phyloP scores from a whole-genome alignment of 23 red algal species.

The Agarophyton chilense region DNA sequence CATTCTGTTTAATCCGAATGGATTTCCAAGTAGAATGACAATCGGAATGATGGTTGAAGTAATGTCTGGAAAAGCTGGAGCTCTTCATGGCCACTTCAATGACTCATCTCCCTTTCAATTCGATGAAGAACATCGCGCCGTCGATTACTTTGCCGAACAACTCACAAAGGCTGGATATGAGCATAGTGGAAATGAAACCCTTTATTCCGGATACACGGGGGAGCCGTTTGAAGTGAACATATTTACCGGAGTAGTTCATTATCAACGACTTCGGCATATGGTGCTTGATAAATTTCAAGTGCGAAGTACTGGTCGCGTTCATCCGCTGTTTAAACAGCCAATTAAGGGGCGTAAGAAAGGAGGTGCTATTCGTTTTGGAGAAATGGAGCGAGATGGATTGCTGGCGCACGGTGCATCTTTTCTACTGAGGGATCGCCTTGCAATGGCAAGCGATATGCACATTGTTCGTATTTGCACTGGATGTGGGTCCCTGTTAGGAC shows the following conservation, averaged over 20 bases:
- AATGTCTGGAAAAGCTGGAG: conserved; percentile 89
- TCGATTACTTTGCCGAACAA: conserved; percentile 84
- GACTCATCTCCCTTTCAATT: conserved; percentile 83
- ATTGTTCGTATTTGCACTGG: conserved; percentile 70
- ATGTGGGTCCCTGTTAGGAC: conserved; percentile 81
- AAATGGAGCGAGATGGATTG: conserved; percentile 98
- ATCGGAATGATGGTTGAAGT: conserved; percentile 98
- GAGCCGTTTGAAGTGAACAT: conserved; percentile 93
- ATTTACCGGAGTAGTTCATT: conserved; percentile 94
- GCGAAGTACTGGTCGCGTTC: conserved; percentile 74
- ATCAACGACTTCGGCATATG: conserved; percentile 95
- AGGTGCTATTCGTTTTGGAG: conserved; percentile 97
- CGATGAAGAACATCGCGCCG: conserved; percentile 67
- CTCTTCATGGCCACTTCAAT: conserved; percentile 65
- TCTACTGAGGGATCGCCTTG: conserved; percentile 84
- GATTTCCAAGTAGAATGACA: conserved; percentile 99
- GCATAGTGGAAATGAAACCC: conserved; percentile 75
- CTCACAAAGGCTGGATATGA: conserved; percentile 82
- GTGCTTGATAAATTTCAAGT: conserved; percentile 99
- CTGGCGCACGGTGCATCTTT: conserved; percentile 91
- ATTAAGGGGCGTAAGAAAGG: conserved; percentile 88
- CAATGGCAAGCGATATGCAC: conserved; percentile 84
- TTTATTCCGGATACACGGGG: conserved; percentile 88
- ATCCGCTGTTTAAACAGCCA: conserved; percentile 87
- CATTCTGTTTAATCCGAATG: conserved; percentile 99